Evolutionary conservation across 2,329 filamentous ascomycete genomes (phyloP).

Genomic region (Tolypocladium nubicola): DNA sequence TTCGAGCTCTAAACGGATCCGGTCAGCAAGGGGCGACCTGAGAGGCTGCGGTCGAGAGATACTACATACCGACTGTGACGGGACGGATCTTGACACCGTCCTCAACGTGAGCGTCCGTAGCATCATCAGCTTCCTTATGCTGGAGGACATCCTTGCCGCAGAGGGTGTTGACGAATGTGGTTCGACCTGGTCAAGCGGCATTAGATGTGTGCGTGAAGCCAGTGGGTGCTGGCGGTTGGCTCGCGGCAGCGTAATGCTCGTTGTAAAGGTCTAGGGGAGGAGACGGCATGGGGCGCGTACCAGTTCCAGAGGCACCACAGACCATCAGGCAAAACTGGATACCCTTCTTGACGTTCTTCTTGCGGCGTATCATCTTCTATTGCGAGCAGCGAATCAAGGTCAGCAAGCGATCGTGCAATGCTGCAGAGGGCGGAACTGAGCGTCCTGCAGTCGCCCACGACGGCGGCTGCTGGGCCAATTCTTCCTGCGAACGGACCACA

Average conservation of each 20-base stretch:
- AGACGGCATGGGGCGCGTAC: conserved; percentile 38
- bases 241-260: neutral
- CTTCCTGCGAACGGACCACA: neutral
- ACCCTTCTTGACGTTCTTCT: conserved; percentile 99
- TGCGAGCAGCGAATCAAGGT: conserved; percentile 12
- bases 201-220: neutral
- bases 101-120: conserved; percentile 78
- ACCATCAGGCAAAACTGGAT: conserved; percentile 99
- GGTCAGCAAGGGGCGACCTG: neutral
- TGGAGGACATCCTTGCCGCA: conserved; percentile 88
- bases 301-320: conserved; percentile 96
- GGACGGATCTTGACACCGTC: conserved; percentile 98
- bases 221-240: neutral
- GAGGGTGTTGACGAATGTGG: conserved; percentile 98
- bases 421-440: neutral
- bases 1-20: conserved; percentile 60
- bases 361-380: conserved; percentile 92
- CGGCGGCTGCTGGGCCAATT: neutral
- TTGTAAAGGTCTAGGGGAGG: neutral
- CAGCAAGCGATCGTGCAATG: conserved; percentile 9
- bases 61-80: conserved; percentile 72
- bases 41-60: neutral
- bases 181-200: conserved; percentile 56
- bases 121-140: conserved; percentile 89
- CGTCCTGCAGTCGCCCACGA: neutral